Base-by-base conservation (phyloP, 2,329 filamentous ascomycete species). In the Tolypocladium album region DNA sequence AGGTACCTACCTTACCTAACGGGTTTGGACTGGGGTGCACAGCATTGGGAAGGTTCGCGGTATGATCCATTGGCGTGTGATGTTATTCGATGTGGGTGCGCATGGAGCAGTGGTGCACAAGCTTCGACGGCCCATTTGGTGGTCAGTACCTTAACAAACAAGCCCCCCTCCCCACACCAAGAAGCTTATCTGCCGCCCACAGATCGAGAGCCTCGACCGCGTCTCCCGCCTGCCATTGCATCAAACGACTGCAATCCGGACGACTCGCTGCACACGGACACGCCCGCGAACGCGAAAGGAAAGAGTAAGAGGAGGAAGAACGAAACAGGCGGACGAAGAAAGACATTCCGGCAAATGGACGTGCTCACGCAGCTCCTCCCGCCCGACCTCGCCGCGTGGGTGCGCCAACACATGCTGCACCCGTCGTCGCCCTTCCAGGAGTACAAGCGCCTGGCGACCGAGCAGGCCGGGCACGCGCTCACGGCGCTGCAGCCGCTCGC, bases 391-490 rank as follows among this genome's bases (percentile, higher is more conserved):
- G 69, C 75, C 63, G 71, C 74, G 58, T 69, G 75, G 59, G 70
- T 82, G 59, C 70, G 79, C 67, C 75, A 75, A 52, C 74, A 83
- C 71, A 65, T 82, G 61, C 72, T 83, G 56, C 72, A 76, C 68
- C 76, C 76, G 20, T 68, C 74, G 56, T 76, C 79, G 6, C 76
- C 79, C 9, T 62, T 82, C 17, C 79, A 79, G 64, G 63, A 72
- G 34, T 60, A 77, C 64, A 71, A 71, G 56, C 71, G 70, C 24
- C 70, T 76, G 17, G 64, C 74, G 45, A 57, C 71, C 7, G 53
- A 64, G 20, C 68, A 74, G 57, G 62, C 67, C n/a, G 65, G 70
- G 45, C 65, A 64, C 40, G 63, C 67, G 56, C 63, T 72, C 59
- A 63, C 68, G 57, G 62, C 70, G 8, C 68, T 78, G 70, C 73